Conservation (phyloP, 2,329 filamentous ascomycete species). For the Fonsecaea multimorphosa region DNA sequence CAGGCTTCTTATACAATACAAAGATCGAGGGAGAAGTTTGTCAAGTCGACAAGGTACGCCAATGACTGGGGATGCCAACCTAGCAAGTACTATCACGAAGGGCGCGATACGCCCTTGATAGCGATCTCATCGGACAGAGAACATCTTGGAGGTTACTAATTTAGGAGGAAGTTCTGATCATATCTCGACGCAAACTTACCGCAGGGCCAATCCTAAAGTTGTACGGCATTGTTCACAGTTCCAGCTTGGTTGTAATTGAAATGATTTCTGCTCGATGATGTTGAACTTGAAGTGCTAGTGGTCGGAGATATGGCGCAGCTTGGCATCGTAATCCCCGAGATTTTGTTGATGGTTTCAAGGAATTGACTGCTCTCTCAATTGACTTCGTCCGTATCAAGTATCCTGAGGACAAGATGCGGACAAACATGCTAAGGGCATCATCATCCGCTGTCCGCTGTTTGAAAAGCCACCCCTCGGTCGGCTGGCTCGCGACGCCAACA, state of each 20-base stretch:
- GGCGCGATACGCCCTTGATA: neutral
- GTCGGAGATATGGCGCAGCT: neutral
- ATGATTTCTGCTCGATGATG: too few relatives aligned
- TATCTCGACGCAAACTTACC: too few relatives aligned
- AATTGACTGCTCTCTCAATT: neutral
- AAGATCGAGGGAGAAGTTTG: neutral
- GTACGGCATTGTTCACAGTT: too few relatives aligned
- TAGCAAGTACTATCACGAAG: too few relatives aligned
- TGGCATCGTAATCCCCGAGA: neutral
- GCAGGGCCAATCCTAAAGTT: too few relatives aligned
- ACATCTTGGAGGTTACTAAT: too few relatives aligned
- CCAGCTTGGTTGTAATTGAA: too few relatives aligned
- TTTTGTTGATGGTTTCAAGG: neutral
- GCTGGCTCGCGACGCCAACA: conserved; percentile 10
- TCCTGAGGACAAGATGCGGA: conserved; percentile 15
- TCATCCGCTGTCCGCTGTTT: conserved; percentile 6
- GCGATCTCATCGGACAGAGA: neutral
- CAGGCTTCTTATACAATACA: neutral
- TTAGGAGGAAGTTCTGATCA: too few relatives aligned
- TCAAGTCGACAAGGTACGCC: too few relatives aligned
- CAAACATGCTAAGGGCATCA: conserved; percentile 11
- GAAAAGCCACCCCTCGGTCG: conserved; percentile 14
- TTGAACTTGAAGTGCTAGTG: too few relatives aligned
- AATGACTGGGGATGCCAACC: too few relatives aligned
- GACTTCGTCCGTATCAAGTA: neutral